Percentiles rank a stretch among this genome's conserved stretches.
phyloP scores from a whole-genome alignment of 352 stramenopile genomes.

The Globisporangium alternatum region DNA sequence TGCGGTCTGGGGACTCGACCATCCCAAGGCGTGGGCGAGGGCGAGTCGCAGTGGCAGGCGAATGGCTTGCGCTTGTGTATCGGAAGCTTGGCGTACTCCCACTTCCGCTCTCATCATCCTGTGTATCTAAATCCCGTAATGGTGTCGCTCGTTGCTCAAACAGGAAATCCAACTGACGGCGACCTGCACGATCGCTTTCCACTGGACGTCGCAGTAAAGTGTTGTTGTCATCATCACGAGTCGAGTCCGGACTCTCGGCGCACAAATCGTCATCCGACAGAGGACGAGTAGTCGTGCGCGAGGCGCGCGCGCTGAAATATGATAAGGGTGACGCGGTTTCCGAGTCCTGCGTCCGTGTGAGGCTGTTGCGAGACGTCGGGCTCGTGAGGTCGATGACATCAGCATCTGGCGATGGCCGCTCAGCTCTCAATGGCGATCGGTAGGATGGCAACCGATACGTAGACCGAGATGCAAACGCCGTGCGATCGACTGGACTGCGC shows the following conservation, averaged over 20 bases:
- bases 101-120: not conserved
- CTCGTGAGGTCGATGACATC: conserved; percentile 66
- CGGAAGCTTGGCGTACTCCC: not conserved
- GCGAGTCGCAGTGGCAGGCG: not conserved
- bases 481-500: not conserved
- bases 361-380: conserved; percentile 20
- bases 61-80: not conserved
- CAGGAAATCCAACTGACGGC: conserved; percentile 40
- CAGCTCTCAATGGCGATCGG: not conserved
- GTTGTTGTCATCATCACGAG: conserved; percentile 3
- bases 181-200: conserved; percentile 10
- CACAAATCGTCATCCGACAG: conserved; percentile 43
- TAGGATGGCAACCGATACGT: not conserved
- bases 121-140: not conserved
- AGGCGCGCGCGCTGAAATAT: not conserved
- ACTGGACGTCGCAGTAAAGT: not conserved
- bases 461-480: not conserved
- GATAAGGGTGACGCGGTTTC: not conserved
- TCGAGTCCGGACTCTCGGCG: conserved; percentile 49
- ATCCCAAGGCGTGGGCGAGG: conserved; percentile 17
- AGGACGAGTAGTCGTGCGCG: conserved; percentile 1
- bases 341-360: conserved; percentile 9
- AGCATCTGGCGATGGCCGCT: conserved; percentile 14
- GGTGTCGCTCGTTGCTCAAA: conserved; percentile 14
- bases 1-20: conserved; percentile 12